These are phyloP conservation scores for Teratosphaeria gauchensis DNA, from an alignment of 2,329 filamentous ascomycete species.

Conservation along the genomic window DNA sequence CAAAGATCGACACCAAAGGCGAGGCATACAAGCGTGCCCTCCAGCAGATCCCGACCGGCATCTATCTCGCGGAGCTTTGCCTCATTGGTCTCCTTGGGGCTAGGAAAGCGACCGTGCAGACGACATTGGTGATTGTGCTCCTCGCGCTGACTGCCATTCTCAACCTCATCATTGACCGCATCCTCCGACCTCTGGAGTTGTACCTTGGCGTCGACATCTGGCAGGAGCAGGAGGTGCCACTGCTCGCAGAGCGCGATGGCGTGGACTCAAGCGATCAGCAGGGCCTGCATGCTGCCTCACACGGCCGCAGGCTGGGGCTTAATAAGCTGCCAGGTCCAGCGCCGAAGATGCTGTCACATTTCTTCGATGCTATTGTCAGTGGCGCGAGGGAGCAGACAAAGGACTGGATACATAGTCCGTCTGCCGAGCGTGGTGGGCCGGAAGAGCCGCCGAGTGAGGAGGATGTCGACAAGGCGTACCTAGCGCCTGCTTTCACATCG, in stretches of 20 bases:
- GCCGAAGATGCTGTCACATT: conserved; percentile 16
- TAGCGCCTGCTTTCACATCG: conserved; percentile 35
- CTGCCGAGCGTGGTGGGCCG: conserved; percentile 7
- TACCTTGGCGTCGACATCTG: conserved; percentile 25
- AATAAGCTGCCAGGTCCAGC: conserved; percentile 14
- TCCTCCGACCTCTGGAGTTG: conserved; percentile 21
- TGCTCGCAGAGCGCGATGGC: conserved; percentile 21
- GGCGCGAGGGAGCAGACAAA: conserved; percentile 13
- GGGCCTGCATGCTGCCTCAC: conserved; percentile 22
- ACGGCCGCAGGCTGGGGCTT: conserved; percentile 21
- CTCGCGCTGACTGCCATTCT: conserved; percentile 27
- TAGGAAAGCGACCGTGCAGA: conserved; percentile 30
- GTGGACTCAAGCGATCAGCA: conserved; percentile 17
- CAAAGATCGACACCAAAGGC: conserved; percentile 40
- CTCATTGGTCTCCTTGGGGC: conserved; percentile 38
- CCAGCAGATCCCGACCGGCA: conserved; percentile 37
- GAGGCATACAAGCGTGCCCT: conserved; percentile 37
- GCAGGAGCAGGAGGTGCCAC: conserved; percentile 20
- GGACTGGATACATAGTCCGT: conserved; percentile 13
- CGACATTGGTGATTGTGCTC: conserved; percentile 33
- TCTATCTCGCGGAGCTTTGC: conserved; percentile 40
- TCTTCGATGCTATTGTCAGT: conserved; percentile 22
- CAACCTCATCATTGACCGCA: conserved; percentile 22
- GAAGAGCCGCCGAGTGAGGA: conserved; percentile 17
- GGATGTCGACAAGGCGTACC: conserved; percentile 31